A percentile compares a stretch with the other conserved stretches of the same genome.
phyloP scores from a whole-genome alignment of 1,139 yeast species.

The Protomyces macrosporus region DNA sequence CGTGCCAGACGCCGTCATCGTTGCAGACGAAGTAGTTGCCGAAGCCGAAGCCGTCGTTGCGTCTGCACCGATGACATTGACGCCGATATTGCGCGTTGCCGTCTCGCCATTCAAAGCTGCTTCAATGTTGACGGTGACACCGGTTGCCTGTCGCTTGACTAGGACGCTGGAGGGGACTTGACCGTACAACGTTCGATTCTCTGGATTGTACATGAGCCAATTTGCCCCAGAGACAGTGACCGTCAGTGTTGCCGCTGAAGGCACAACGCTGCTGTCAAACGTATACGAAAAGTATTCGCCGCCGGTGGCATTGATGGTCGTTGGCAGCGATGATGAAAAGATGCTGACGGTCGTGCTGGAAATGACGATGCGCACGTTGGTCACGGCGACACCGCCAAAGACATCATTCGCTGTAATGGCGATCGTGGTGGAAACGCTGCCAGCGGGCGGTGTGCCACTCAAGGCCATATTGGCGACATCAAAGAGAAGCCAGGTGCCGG shows the following conservation, averaged over 20 bases:
- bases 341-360: constrained; percentile 42
- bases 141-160: constrained; percentile 13
- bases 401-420: constrained; percentile 30
- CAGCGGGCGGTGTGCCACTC: constrained; percentile 51
- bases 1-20: constrained; percentile 26
- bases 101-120: constrained; percentile 29
- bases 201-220: constrained; percentile 62
- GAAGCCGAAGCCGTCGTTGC: constrained; percentile 30
- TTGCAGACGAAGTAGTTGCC: constrained; percentile 30
- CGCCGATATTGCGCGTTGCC: constrained; percentile 25
- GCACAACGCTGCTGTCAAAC: constrained; percentile 43
- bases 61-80: constrained; percentile 25
- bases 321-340: constrained; percentile 6
- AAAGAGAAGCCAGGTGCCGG: constrained; percentile 62
- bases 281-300: constrained; percentile 50
- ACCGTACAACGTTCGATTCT: constrained; percentile 66
- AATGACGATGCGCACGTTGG: constrained; percentile 33
- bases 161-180: constrained; percentile 47
- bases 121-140: constrained; percentile 30
- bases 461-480: constrained; percentile 58
- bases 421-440: constrained; percentile 39
- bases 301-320: constrained; percentile 58
- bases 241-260: constrained; percentile 50
- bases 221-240: constrained; percentile 36
- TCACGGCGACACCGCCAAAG: constrained; percentile 31